A percentile compares a stretch with the other conserved stretches of the same genome.
Evolutionary conservation across 2,329 filamentous ascomycete genomes (phyloP).

Genomic region (Apiospora aurea): DNA sequence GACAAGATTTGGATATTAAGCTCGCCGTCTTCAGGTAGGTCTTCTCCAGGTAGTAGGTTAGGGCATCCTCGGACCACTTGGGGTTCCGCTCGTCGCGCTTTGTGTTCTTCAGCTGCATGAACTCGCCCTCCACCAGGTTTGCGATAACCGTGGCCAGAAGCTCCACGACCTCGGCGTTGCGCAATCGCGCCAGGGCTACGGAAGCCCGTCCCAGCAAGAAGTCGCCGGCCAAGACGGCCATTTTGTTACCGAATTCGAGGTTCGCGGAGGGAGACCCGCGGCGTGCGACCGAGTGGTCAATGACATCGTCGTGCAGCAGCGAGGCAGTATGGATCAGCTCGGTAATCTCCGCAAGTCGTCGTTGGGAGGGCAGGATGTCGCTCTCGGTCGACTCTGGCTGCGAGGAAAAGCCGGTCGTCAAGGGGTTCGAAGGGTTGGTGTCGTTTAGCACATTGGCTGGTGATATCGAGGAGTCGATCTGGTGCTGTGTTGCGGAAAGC

Average conservation of each 20-base stretch:
- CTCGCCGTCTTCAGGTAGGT: slow-evolving; percentile 97
- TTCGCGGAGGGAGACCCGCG: slow-evolving; percentile 89
- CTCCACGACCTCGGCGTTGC: slow-evolving; percentile 94
- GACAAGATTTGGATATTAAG: slow-evolving; percentile 94
- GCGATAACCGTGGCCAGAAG: slow-evolving; percentile 95
- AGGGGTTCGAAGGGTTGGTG: slow-evolving; percentile 75
- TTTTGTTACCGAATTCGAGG: slow-evolving; percentile 97
- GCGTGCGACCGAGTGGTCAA: slow-evolving; percentile 87
- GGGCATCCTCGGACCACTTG: slow-evolving; percentile 84
- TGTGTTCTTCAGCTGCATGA: slow-evolving; percentile 99
- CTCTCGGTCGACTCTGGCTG: slow-evolving; percentile 56
- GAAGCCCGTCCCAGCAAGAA: slow-evolving; percentile 93
- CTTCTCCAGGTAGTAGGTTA: slow-evolving; percentile 96
- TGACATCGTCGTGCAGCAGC: slow-evolving; percentile 96
- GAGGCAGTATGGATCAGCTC: slow-evolving; percentile 98
- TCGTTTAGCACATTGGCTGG: slow-evolving; percentile 72
- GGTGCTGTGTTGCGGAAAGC: slow-evolving; percentile 36
- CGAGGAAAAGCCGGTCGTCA: slow-evolving; percentile 54
- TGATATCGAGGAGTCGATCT: slow-evolving; percentile 63
- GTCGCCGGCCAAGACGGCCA: slow-evolving; percentile 97
- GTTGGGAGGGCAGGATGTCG: slow-evolving; percentile 89
- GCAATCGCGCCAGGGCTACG: slow-evolving; percentile 86
- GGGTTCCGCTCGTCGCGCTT: slow-evolving; percentile 85
- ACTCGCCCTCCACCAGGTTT: slow-evolving; percentile 97
- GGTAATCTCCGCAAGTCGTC: slow-evolving; percentile 92